These are phyloP conservation scores for Penicillium sp. DNA, from an alignment of 2,329 filamentous ascomycete species.

Conservation along the genomic window DNA sequence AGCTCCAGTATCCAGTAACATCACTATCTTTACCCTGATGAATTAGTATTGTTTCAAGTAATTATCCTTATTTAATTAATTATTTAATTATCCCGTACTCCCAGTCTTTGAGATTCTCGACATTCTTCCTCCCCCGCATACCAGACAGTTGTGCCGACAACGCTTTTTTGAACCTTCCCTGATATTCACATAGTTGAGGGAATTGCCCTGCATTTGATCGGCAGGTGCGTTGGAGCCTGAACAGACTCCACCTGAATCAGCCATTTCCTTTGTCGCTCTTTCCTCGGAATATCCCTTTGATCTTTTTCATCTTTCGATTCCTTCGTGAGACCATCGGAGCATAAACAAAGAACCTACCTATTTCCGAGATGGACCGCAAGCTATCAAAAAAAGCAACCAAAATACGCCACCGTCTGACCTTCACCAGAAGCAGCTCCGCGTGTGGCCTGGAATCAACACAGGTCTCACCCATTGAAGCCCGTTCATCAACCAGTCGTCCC, in stretches of 20 bases:
- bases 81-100: not conserved
- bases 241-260: not conserved
- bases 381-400: conserved; percentile 20
- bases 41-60: not conserved
- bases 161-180: not conserved
- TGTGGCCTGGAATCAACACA: conserved; percentile 14
- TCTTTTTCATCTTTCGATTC: not conserved
- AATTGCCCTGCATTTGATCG: not conserved
- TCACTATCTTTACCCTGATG: not conserved
- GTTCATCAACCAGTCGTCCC: conserved; percentile 10
- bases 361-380: conserved; percentile 20
- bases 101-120: not conserved
- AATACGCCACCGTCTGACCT: conserved; percentile 23
- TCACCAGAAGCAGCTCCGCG: conserved; percentile 8
- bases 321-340: not conserved
- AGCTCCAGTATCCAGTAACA: not conserved
- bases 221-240: not conserved
- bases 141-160: conserved; percentile 16
- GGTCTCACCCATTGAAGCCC: conserved; percentile 2
- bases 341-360: not conserved
- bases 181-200: conserved; percentile 1
- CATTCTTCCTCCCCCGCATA: conserved; percentile 13
- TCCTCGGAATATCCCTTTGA: not conserved
- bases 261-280: not conserved
- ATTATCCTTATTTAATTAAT: not conserved